Evolutionary conservation across 2,329 filamentous ascomycete species (phyloP).

Genomic region (Xylariales sp.): DNA sequence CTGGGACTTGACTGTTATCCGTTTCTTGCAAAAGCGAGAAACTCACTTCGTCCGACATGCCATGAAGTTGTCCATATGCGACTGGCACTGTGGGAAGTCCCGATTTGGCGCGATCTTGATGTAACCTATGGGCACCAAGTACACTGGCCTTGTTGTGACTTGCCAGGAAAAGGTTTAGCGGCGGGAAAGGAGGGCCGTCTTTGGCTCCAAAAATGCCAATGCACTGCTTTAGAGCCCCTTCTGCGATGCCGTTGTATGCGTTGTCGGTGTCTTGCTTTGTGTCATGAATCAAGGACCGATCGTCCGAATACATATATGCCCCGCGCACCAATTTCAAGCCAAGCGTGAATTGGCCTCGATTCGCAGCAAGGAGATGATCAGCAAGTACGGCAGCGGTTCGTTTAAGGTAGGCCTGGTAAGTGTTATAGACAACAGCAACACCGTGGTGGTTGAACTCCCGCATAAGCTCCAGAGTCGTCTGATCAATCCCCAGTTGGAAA

Average conservation of each 20-base stretch:
- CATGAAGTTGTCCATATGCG: constrained; percentile 49
- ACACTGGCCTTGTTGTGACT: constrained; percentile 45
- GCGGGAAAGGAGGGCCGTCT: constrained; percentile 33
- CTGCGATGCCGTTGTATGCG: constrained; percentile 44
- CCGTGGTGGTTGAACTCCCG: constrained; percentile 33
- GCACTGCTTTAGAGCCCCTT: constrained; percentile 33
- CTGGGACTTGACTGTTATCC: constrained; percentile 16
- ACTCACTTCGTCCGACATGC: constrained; percentile 54
- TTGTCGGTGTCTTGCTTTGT: constrained; percentile 48
- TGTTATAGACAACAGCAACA: constrained; percentile 38
- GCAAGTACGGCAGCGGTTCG: constrained; percentile 36
- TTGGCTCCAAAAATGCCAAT: constrained; percentile 36
- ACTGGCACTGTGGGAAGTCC: constrained; percentile 31
- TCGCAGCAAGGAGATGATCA: constrained; percentile 39
- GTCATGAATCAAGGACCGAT: constrained; percentile 44
- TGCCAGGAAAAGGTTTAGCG: constrained; percentile 45
- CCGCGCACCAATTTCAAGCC: constrained; percentile 54
- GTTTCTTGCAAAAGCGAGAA: constrained; percentile 41
- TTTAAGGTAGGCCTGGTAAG: constrained; percentile 55
- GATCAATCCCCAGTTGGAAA: constrained; percentile 35
- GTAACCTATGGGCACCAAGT: constrained; percentile 38
- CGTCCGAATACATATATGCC: constrained; percentile 49
- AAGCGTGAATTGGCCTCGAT: constrained; percentile 42
- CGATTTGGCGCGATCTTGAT: constrained; percentile 33
- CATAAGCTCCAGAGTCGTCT: constrained; percentile 30